Evolutionary conservation across 1,284 basidiomycete species (phyloP).

Genomic region (Rhodofomes roseus): DNA sequence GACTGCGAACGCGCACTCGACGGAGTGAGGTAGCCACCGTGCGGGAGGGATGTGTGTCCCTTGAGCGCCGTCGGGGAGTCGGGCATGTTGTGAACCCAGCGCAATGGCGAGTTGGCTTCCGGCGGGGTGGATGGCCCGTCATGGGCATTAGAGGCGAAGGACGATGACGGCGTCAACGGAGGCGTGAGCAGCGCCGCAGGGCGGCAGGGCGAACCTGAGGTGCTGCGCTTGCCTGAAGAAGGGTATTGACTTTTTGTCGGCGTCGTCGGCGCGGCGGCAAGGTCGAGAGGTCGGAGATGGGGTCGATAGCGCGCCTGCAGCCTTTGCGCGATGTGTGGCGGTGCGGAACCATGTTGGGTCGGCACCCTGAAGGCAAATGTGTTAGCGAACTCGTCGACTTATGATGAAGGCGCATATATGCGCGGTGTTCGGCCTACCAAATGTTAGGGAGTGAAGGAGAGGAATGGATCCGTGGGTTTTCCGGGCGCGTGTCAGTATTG

Average conservation of each 20-base stretch:
- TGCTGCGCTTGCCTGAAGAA: constrained; percentile 1
- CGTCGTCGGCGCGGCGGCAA: constrained; percentile 21
- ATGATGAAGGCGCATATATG: not conserved
- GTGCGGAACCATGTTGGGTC: constrained; percentile 11
- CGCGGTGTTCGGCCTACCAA: constrained; percentile 14
- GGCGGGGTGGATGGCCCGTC: constrained; percentile 24
- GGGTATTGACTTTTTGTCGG: constrained; percentile 13
- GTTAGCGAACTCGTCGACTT: not conserved
- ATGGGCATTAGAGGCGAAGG: constrained; percentile 21
- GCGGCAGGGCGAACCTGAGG: constrained; percentile 14
- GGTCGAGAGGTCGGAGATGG: constrained; percentile 27
- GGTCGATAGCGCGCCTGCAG: constrained; percentile 23
- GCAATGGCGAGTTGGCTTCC: constrained; percentile 17
- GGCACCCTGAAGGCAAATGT: constrained; percentile 9
- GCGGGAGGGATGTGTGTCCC: constrained; percentile 5
- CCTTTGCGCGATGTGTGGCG: constrained; percentile 10
- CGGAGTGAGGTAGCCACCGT: constrained; percentile 20
- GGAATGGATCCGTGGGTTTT: constrained; percentile 21
- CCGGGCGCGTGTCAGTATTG: constrained; percentile 14
- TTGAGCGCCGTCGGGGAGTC: constrained; percentile 9
- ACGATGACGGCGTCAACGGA: constrained; percentile 29
- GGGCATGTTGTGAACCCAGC: constrained; percentile 14
- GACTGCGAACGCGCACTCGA: constrained; percentile 20
- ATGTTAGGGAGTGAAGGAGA: constrained; percentile 25
- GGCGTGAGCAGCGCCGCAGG: constrained; percentile 21